These are phyloP conservation scores for Wickerhamomyces sp. DNA, from an alignment of 1,139 yeast species.

Conservation along the genomic window DNA sequence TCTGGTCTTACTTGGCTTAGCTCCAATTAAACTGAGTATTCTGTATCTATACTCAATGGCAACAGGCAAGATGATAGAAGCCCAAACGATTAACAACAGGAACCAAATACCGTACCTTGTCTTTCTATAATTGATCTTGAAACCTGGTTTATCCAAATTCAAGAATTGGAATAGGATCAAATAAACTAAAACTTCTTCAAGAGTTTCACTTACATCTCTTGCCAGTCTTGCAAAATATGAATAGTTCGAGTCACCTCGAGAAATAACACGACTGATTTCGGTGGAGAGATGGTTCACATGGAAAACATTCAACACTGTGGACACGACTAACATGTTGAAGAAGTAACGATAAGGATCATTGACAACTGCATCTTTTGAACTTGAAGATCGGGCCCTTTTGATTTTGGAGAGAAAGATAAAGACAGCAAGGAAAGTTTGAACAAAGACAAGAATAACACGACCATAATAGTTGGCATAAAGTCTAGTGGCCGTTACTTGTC, in stretches of 20 bases:
- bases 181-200: not conserved
- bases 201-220: not conserved
- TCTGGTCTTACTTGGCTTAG: not conserved
- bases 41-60: not conserved
- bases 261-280: not conserved
- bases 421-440: not conserved
- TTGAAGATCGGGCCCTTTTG: too few species aligned
- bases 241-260: not conserved
- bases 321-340: not conserved
- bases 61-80: not conserved
- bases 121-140: not conserved
- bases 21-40: not conserved
- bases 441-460: not conserved
- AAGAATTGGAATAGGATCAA: not conserved
- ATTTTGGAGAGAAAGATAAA: not conserved
- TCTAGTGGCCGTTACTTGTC: not conserved
- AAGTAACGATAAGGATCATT: not conserved
- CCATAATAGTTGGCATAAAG: not conserved
- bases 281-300: not conserved
- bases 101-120: not conserved
- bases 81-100: not conserved
- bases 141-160: not conserved
- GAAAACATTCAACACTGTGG: not conserved
- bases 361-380: not conserved
- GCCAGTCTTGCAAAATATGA: not conserved